Evolutionary conservation across 108 stramenopile species (phyloP).

Genomic region (Chaetoceros muelleri): DNA sequence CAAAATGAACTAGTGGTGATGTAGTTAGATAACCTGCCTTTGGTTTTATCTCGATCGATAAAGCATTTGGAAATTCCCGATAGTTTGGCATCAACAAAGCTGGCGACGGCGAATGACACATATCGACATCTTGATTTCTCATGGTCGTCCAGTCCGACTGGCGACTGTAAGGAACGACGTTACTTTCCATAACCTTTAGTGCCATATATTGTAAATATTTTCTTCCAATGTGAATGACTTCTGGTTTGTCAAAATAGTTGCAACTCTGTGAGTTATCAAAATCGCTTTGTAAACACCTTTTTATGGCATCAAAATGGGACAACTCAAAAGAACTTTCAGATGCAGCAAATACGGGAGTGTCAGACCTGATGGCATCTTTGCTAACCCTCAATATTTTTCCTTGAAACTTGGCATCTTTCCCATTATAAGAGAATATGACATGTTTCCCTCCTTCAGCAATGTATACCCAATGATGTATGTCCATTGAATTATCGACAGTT

Average conservation of each 20-base stretch:
- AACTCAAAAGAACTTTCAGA: neutral
- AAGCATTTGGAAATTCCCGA: too few relatives aligned
- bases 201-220: too few relatives aligned
- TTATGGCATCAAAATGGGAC: neutral
- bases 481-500: too few relatives aligned
- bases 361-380: neutral
- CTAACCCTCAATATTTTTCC: neutral
- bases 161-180: neutral
- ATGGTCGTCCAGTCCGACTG: neutral
- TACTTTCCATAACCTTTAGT: neutral
- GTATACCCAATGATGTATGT: neutral
- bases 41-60: conserved; percentile 53
- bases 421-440: neutral
- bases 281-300: neutral
- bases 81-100: too few relatives aligned
- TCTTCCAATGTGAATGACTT: too few relatives aligned
- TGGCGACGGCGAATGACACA: too few relatives aligned
- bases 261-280: neutral
- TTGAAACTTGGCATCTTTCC: neutral
- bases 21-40: conserved; percentile 60
- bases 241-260: too few relatives aligned
- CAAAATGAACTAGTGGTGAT: conserved; percentile 52
- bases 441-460: neutral
- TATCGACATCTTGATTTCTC: neutral
- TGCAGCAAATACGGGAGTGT: neutral